A percentile compares a stretch with the other conserved stretches of the same genome.
These are phyloP conservation scores for Epithele typhae DNA, from an alignment of 768 basidiomycete species.

Conservation along the genomic window DNA sequence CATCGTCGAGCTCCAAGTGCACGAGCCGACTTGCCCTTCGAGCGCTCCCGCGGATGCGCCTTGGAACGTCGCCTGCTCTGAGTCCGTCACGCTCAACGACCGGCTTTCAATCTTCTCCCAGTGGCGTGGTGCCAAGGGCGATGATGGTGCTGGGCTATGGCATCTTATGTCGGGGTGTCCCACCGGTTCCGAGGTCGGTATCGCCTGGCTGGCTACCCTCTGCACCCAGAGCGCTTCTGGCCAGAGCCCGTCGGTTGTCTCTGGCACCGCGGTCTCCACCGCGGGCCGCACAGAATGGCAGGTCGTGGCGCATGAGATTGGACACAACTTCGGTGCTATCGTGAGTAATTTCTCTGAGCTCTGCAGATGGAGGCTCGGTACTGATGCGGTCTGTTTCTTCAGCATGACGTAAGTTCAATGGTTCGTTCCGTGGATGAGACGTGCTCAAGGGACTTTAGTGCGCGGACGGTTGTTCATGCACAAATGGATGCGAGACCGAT, in stretches of 20 bases:
- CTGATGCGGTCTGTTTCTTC: background rate
- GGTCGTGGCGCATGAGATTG: conserved; percentile 78
- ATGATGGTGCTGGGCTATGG: conserved; percentile 81
- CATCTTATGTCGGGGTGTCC: conserved; percentile 85
- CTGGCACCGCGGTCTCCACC: conserved; percentile 81
- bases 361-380: no score
- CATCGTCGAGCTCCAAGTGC: conserved; percentile 75
- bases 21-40: conserved; percentile 63
- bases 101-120: conserved; percentile 75
- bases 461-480: conserved; percentile 50
- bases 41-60: conserved; percentile 45
- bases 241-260: conserved; percentile 47
- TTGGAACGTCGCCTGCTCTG: conserved; percentile 74
- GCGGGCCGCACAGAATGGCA: conserved; percentile 77
- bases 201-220: conserved; percentile 84
- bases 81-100: conserved; percentile 51
- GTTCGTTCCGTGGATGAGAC: background rate
- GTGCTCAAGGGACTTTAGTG: conserved; percentile 41
- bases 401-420: conserved; percentile 56
- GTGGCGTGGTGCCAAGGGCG: conserved; percentile 72
- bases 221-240: conserved; percentile 54
- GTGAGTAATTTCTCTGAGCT: conserved; percentile 37
- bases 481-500: conserved; percentile 24
- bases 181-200: conserved; percentile 78
- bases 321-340: conserved; percentile 88